phyloP scores from a whole-genome alignment of 2,329 filamentous ascomycete genomes.

The Drechslerella stenobrocha region DNA sequence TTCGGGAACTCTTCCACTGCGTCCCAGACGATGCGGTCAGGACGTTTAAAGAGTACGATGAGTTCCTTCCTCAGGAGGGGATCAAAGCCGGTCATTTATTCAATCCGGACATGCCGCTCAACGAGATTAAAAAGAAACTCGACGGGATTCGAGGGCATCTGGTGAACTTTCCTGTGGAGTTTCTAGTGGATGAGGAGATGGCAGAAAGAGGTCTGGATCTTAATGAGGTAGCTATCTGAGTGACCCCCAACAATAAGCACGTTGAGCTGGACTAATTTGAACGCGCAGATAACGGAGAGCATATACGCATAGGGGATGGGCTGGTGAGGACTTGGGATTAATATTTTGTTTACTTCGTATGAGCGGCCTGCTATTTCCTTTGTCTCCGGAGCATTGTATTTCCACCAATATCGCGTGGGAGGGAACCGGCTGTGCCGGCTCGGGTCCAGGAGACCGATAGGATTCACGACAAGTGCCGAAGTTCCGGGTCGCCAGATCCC shows the following conservation, averaged over 20 bases:
- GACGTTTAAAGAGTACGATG: slow-evolving; percentile 86
- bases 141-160: slow-evolving; percentile 82
- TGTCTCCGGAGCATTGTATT: slow-evolving; percentile 42
- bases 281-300: slow-evolving; percentile 41
- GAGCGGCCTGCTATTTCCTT: too few relatives aligned
- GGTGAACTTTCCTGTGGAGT: slow-evolving; percentile 93
- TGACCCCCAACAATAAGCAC: neutral
- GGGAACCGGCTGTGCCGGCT: slow-evolving; percentile 16
- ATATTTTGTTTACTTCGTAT: neutral
- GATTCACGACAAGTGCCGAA: slow-evolving; percentile 32
- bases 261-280: slow-evolving; percentile 9
- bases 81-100: slow-evolving; percentile 85
- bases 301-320: slow-evolving; percentile 28
- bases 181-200: slow-evolving; percentile 81
- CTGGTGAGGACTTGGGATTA: neutral
- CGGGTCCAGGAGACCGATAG: slow-evolving; percentile 18
- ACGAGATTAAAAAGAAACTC: slow-evolving; percentile 74
- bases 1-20: slow-evolving; percentile 78
- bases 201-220: slow-evolving; percentile 65
- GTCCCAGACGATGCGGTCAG: slow-evolving; percentile 90
- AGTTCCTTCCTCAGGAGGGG: slow-evolving; percentile 70
- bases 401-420: slow-evolving; percentile 17
- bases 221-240: slow-evolving; percentile 32
- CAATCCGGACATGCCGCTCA: slow-evolving; percentile 66
- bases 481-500: slow-evolving; percentile 22